Evolutionary conservation across 1,139 yeast genomes (phyloP).

Genomic region (Suhomyces terraborum): DNA sequence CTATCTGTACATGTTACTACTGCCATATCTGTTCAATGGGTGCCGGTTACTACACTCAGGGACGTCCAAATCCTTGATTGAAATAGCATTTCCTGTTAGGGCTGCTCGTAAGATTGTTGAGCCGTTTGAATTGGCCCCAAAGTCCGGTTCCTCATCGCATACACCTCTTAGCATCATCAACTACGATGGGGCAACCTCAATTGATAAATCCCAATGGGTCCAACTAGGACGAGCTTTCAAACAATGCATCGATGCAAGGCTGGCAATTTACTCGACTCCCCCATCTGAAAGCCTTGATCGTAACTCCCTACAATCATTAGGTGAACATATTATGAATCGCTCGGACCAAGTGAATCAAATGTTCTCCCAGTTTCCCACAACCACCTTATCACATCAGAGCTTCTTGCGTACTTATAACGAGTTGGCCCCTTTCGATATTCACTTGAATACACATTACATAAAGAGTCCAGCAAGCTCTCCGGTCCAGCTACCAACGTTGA

Average conservation of each 20-base stretch:
- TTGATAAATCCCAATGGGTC: constrained; percentile 5
- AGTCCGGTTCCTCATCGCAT: background rate
- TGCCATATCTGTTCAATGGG: background rate
- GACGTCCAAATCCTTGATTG: constrained; percentile 2
- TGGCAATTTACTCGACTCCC: background rate
- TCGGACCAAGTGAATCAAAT: constrained; percentile 1
- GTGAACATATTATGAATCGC: background rate
- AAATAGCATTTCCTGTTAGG: constrained; percentile 4
- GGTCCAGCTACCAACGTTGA: constrained; percentile 11
- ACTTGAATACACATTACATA: background rate
- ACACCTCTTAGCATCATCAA: constrained; percentile 3
- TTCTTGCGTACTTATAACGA: constrained; percentile 10
- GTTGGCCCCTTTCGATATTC: constrained; percentile 5
- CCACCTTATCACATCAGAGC: constrained; percentile 3
- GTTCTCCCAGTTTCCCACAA: background rate
- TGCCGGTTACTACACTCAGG: constrained; percentile 1
- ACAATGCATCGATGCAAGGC: constrained; percentile 6
- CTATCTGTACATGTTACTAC: background rate
- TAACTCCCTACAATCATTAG: constrained; percentile 3
- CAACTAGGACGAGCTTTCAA: constrained; percentile 10
- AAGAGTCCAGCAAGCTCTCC: constrained; percentile 2
- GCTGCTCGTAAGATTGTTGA: background rate
- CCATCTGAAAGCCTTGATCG: constrained; percentile 2
- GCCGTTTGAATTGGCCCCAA: constrained; percentile 1
- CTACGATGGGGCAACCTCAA: background rate